These are phyloP conservation scores for Globisporangium paddicum DNA, from an alignment of 352 stramenopile species.

Conservation along the genomic window DNA sequence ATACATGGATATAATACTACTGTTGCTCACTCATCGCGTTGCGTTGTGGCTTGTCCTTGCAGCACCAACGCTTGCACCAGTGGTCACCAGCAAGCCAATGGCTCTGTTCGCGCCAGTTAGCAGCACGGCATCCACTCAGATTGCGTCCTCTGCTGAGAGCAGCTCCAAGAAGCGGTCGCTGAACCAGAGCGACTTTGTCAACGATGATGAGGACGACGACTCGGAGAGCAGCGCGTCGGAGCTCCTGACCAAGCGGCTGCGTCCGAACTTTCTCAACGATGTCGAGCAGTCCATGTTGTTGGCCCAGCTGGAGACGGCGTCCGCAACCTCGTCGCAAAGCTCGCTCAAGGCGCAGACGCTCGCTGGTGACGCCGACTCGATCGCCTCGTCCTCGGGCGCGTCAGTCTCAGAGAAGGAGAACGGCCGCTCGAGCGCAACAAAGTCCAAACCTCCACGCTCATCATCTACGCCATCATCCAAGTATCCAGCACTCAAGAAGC, in stretches of 20 bases:
- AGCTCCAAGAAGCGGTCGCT: conserved; percentile 51
- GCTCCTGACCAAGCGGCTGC: conserved; percentile 33
- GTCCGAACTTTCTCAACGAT: conserved; percentile 58
- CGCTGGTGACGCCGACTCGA: conserved; percentile 8
- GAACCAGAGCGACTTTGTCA: conserved; percentile 21
- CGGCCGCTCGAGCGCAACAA: neutral
- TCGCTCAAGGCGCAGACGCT: conserved; percentile 10
- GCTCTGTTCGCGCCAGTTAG: conserved; percentile 16
- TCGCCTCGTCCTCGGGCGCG: conserved; percentile 6
- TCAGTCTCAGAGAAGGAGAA: conserved; percentile 10
- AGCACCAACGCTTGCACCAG: conserved; percentile 5
- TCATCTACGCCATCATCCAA: conserved; percentile 6
- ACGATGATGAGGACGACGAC: conserved; percentile 28
- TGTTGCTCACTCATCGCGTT: neutral
- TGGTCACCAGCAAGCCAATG: neutral
- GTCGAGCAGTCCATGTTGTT: conserved; percentile 56
- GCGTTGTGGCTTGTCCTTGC: neutral
- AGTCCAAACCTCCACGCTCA: neutral
- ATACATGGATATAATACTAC: no score
- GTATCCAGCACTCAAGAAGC: conserved; percentile 25
- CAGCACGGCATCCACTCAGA: conserved; percentile 29
- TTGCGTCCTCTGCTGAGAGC: conserved; percentile 1
- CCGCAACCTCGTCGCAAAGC: conserved; percentile 14
- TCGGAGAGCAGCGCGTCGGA: conserved; percentile 19
- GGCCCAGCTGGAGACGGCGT: conserved; percentile 34